Evolutionary conservation across 2,329 filamentous ascomycete species (phyloP).

Genomic region (Diaporthe velutina): DNA sequence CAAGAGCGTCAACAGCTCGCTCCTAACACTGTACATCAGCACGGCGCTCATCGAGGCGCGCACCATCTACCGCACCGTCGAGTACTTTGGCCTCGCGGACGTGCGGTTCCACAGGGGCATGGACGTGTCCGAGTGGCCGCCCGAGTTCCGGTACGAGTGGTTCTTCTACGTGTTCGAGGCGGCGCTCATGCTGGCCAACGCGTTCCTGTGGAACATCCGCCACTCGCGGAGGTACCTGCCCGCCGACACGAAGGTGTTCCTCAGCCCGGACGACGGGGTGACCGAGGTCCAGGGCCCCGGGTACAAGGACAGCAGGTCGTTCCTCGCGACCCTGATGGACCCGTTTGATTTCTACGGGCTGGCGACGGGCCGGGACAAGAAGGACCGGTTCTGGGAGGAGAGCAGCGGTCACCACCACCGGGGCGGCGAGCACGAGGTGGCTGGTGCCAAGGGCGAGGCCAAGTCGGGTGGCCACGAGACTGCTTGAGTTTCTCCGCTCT

Average conservation of each 20-base stretch:
- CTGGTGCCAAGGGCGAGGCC: background rate
- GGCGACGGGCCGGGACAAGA: conserved; percentile 42
- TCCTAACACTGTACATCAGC: conserved; percentile 58
- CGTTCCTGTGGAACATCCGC: conserved; percentile 53
- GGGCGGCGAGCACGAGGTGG: conserved; percentile 8
- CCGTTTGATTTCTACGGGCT: conserved; percentile 47
- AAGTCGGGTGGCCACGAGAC: background rate
- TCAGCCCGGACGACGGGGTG: conserved; percentile 55
- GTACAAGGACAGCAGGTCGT: conserved; percentile 47
- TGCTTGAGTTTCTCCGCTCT: background rate
- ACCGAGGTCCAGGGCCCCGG: conserved; percentile 50
- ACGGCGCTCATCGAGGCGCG: conserved; percentile 59
- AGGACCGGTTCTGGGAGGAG: conserved; percentile 47
- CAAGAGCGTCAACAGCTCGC: conserved; percentile 41
- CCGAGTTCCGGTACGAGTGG: conserved; percentile 57
- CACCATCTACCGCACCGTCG: conserved; percentile 63
- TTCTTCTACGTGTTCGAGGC: conserved; percentile 61
- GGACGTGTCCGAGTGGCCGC: conserved; percentile 46
- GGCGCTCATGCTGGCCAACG: conserved; percentile 54
- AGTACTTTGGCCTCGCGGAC: conserved; percentile 57
- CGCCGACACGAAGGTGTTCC: conserved; percentile 49
- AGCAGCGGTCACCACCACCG: background rate
- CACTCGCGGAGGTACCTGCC: conserved; percentile 57
- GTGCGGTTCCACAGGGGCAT: conserved; percentile 48
- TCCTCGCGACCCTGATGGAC: conserved; percentile 45